Conservation (phyloP, 345 rosid species). For the Hevea brasiliensis region DNA sequence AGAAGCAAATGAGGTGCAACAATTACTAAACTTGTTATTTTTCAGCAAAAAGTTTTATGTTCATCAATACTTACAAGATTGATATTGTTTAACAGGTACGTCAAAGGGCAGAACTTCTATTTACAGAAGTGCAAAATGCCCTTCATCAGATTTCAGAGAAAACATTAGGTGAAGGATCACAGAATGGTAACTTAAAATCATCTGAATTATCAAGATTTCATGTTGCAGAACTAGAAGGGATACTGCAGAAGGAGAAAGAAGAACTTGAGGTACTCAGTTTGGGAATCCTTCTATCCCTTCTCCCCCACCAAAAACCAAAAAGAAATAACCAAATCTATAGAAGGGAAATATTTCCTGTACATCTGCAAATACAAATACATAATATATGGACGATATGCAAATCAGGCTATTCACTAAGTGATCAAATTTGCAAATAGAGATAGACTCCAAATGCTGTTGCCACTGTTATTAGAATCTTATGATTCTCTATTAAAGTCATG, state of each 20-base stretch:
- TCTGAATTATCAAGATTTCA: constrained; percentile 13
- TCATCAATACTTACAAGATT: constrained; percentile 17
- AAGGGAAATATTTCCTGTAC: not conserved
- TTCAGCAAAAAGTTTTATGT: constrained; percentile 9
- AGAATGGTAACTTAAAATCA: constrained; percentile 6
- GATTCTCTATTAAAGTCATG: too few relatives aligned
- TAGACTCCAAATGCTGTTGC: not conserved
- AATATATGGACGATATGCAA: not conserved
- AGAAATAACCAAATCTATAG: not conserved
- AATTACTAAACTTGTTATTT: constrained; percentile 11
- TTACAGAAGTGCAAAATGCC: constrained; percentile 14
- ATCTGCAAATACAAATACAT: not conserved
- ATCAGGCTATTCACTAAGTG: not conserved
- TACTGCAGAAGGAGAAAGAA: constrained; percentile 24
- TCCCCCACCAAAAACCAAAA: not conserved
- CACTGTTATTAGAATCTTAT: too few relatives aligned
- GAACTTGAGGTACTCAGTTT: constrained; percentile 35
- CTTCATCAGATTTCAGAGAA: constrained; percentile 20
- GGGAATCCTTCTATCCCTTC: not conserved
- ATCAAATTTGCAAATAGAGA: not conserved
- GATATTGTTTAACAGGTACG: constrained; percentile 22
- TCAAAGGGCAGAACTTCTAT: constrained; percentile 19
- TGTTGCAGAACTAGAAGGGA: constrained; percentile 14
- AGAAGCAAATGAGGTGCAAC: constrained; percentile 68
- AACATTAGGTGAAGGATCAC: not conserved